Evolutionary conservation across 805 yeast species (phyloP), one percentile per base, ranked within the genome.

Genomic region (Cyberlindnera galapagoensis): DNA sequence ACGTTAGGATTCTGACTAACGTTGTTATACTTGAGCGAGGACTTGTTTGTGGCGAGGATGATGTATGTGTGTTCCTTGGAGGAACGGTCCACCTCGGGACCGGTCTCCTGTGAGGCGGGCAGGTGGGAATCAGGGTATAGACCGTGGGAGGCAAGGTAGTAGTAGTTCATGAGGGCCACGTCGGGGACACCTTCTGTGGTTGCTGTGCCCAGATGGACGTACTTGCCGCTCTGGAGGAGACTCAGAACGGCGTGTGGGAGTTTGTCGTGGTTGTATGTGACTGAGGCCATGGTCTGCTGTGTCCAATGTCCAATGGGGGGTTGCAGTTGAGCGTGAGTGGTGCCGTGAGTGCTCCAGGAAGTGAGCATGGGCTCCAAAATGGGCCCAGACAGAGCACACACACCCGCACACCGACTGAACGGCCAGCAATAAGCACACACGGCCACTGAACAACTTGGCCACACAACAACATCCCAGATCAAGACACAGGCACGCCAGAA

Each of bases 91-190:
- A 36, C 24, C 23, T 56, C 50, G 11, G 54, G 35, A 26, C 53
- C 51, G 3, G 40, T 16, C 23, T 39, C 36, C 5, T 42, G 18
- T 4, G 32, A 30, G 7, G 42, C 28, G 4, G 24, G 37, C n/a
- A n/a, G n/a, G n/a, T n/a, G n/a, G n/a, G n/a, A n/a, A n/a, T n/a
- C n/a, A 0, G 34, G 22, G 42, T 43, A 66, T 1, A 62, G 49
- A 17, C 62, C 57, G 12, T 53, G 49, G 6, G 67, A 53, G 5
- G 67, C 62, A 14, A 80, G 57, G 52, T 76, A 84, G 4, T 88
- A 77, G 57, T 84, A 90, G 59, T 85, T 90, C 97, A 90, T 90
- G 42, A 90, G 66, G 13, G 92, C 74, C 4, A 87, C 95, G 39
- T 88, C 92, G 6, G 97, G 97, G 27, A 74, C 57, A 26, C 83